These are phyloP conservation scores for Daldinia decipiens DNA, from an alignment of 495 filamentous ascomycete genomes.

Conservation along the genomic window DNA sequence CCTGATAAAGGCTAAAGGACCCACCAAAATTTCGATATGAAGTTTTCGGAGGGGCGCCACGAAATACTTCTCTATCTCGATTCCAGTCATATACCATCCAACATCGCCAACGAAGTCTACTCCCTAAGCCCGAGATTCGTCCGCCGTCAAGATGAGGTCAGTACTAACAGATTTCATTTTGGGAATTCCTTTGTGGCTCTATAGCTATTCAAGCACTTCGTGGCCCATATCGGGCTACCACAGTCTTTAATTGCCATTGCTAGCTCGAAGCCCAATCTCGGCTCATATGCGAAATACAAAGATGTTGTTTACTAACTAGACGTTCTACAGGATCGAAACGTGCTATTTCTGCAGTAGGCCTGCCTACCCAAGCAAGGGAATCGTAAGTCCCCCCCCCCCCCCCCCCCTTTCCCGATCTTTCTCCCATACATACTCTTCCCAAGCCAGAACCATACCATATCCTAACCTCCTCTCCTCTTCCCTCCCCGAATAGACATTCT, in stretches of 20 bases:
- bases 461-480: neutral
- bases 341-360: slow-evolving; percentile 92
- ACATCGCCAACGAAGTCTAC: slow-evolving; percentile 16
- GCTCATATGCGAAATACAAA: too few relatives aligned
- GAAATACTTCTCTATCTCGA: slow-evolving; percentile 19
- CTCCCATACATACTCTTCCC: slow-evolving; percentile 62
- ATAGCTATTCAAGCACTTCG: neutral
- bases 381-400: slow-evolving; percentile 49
- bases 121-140: slow-evolving; percentile 14
- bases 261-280: slow-evolving; percentile 1
- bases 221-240: neutral
- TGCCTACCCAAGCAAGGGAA: slow-evolving; percentile 88
- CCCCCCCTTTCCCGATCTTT: neutral
- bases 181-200: neutral
- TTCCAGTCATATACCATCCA: slow-evolving; percentile 8
- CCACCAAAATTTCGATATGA: slow-evolving; percentile 37
- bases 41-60: slow-evolving; percentile 40
- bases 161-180: slow-evolving; percentile 1
- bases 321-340: slow-evolving; percentile 68
- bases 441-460: neutral
- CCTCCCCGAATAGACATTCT: slow-evolving; percentile 50
- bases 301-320: slow-evolving; percentile 31
- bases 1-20: slow-evolving; percentile 17
- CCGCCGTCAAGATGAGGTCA: slow-evolving; percentile 54
- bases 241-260: neutral